A percentile compares a stretch with the other conserved stretches of the same genome.
Evolutionary conservation across 805 yeast genomes (phyloP).

Genomic region (Candida golubevii): DNA sequence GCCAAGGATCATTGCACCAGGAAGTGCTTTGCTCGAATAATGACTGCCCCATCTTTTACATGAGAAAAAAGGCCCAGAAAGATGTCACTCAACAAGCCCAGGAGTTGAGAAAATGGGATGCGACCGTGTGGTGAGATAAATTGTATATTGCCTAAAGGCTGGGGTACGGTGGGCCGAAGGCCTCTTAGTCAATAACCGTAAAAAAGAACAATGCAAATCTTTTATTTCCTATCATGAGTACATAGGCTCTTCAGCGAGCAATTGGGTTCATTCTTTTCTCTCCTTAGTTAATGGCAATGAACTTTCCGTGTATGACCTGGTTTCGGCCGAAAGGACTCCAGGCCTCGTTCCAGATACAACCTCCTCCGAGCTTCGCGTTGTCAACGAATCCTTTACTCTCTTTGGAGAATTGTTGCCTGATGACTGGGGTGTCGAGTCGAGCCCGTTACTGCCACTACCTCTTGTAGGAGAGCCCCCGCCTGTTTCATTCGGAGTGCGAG

Average conservation of each 20-base stretch:
- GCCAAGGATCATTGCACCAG: slow-evolving; percentile 94
- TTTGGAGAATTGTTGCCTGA: slow-evolving; percentile 7
- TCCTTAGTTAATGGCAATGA: slow-evolving; percentile 13
- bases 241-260: background rate
- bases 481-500: slow-evolving; percentile 4
- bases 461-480: slow-evolving; percentile 6
- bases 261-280: background rate
- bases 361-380: slow-evolving; percentile 27
- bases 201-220: background rate
- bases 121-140: slow-evolving; percentile 46
- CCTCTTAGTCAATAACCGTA: background rate
- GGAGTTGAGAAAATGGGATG: slow-evolving; percentile 66
- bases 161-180: no score
- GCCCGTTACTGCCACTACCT: background rate
- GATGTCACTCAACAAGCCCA: slow-evolving; percentile 54
- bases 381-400: slow-evolving; percentile 7
- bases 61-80: slow-evolving; percentile 85
- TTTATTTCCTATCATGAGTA: background rate
- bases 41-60: slow-evolving; percentile 96
- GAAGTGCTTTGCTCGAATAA: slow-evolving; percentile 93
- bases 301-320: slow-evolving; percentile 35
- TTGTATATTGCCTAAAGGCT: no score
- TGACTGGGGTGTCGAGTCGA: slow-evolving; percentile 1
- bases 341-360: slow-evolving; percentile 21
- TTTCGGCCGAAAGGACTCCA: slow-evolving; percentile 27